Base-by-base conservation (phyloP, 805 yeast species). In the Barnettozyma sucrosica region DNA sequence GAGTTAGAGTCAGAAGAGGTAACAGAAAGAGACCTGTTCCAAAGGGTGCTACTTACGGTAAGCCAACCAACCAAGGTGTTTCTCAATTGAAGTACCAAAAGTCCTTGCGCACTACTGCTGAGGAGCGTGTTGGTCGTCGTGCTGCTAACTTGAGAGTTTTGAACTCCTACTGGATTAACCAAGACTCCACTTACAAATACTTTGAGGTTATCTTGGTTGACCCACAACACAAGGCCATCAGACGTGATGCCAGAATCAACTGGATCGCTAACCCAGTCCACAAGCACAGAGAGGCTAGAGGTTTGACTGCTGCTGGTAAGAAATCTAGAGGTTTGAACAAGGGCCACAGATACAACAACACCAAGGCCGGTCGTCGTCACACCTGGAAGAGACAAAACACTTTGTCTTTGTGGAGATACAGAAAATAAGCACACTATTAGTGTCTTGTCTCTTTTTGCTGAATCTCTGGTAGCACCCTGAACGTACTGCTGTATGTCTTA, bases 31-130 rank as follows among this genome's bases (percentile, higher is more conserved):
- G 96, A 81, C 97, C 97, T 68, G 97, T 85, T 68, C 89, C 95
- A 80, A 93, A 93, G 93, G 99, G 99, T 88, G 98, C 97, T 70
- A 93, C 98, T 74, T 92, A 93, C 85, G 99, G 99, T 88, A 93
- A 93, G 87, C 99, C 99, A 85, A 93, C 99, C 81, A 93, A 93
- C 95, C 96, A 89, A 81, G 99, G 99, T 88, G 93, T 93, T 65
- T 83, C 82, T 82, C 97, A 93, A 77, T 87, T 93, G 80, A 93
- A 93, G 81, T 90, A 89, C 95, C 99, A 93, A 82, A 89, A 92
- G 79, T 85, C 97, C 58, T 80, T 89, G 76, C 89, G 96, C 78
- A 81, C 96, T 66, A 90, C 97, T 67, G 99, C 99, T 68, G 99
- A 93, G 81, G 99, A 93, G 83, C 88, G 98, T 81, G 95, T 92